Percentiles rank a stretch among this genome's conserved stretches.
Conservation (phyloP, 805 yeast species). For the Barnettozyma siamensis region DNA sequence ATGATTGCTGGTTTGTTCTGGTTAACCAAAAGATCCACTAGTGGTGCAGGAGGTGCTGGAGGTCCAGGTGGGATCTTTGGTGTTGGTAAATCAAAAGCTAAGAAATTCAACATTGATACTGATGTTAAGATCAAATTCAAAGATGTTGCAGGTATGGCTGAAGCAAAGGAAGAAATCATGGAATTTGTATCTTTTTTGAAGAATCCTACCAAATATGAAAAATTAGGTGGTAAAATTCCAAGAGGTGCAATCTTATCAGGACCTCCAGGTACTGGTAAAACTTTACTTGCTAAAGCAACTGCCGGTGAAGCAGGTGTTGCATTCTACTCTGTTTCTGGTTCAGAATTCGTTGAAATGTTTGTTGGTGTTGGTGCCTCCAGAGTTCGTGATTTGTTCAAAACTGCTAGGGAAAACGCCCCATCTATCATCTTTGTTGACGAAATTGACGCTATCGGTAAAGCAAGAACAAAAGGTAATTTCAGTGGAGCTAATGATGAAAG, state of each 20-base stretch:
- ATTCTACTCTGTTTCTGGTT: constrained; percentile 91
- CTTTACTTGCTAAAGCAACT: constrained; percentile 93
- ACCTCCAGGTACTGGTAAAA: constrained; percentile 99
- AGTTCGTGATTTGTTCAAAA: constrained; percentile 89
- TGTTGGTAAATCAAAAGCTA: constrained; percentile 89
- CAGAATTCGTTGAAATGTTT: constrained; percentile 98
- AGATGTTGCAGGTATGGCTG: constrained; percentile 97
- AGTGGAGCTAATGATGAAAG: constrained; percentile 92
- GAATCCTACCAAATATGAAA: constrained; percentile 84
- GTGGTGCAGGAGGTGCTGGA: constrained; percentile 37
- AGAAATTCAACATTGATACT: constrained; percentile 84
- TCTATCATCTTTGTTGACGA: constrained; percentile 96
- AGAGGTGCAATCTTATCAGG: constrained; percentile 97
- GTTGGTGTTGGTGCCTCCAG: constrained; percentile 99
- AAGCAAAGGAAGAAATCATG: constrained; percentile 96
- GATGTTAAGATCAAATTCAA: constrained; percentile 83
- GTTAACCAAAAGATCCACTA: constrained; percentile 60
- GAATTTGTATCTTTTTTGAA: constrained; percentile 94
- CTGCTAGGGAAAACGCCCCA: constrained; percentile 93
- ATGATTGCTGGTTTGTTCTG: constrained; percentile 87
- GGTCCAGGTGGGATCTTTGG: constrained; percentile 77
- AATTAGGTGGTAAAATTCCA: constrained; percentile 94
- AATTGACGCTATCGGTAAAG: constrained; percentile 98
- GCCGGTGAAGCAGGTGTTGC: constrained; percentile 99
- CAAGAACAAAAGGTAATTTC: constrained; percentile 66